Conservation (phyloP, 352 stramenopile species). For the Phytophthora uliginosa region DNA sequence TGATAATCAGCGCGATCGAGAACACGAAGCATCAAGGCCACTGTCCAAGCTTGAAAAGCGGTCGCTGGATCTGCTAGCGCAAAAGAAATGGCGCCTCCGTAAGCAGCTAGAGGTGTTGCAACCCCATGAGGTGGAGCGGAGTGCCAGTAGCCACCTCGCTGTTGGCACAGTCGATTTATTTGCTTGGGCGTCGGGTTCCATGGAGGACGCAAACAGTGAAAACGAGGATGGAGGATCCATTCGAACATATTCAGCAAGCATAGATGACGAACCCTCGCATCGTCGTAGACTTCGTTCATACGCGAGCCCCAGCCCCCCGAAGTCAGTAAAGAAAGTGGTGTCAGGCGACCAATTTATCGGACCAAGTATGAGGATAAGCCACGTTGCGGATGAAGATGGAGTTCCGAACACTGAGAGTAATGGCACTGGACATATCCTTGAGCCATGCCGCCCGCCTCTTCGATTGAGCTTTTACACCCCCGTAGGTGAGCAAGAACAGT, state of each 20-base stretch:
- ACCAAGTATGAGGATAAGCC: conserved; percentile 31
- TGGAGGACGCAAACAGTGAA: conserved; percentile 3
- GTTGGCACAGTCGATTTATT: conserved; percentile 77
- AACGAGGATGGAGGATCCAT: conserved; percentile 11
- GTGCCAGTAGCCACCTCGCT: conserved; percentile 54
- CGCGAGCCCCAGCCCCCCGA: conserved; percentile 14
- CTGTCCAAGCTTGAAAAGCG: conserved; percentile 67
- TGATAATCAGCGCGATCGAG: conserved; percentile 8
- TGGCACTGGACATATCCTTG: background rate
- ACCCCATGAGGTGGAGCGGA: conserved; percentile 71
- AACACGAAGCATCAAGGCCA: conserved; percentile 16
- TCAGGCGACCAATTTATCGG: conserved; percentile 9
- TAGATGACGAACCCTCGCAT: conserved; percentile 14
- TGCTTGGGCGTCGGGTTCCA: conserved; percentile 60
- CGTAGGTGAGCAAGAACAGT: conserved; percentile 54
- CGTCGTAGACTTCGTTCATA: conserved; percentile 23
- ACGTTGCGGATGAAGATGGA: conserved; percentile 27
- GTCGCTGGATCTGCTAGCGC: conserved; percentile 57
- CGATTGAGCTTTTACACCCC: conserved; percentile 60
- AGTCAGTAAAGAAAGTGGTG: conserved; percentile 5
- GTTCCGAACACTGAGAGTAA: background rate
- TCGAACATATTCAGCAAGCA: conserved; percentile 15
- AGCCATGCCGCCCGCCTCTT: conserved; percentile 13
- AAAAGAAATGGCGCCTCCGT: conserved; percentile 71
- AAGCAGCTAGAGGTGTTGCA: conserved; percentile 77